Conservation (phyloP, 2,329 filamentous ascomycete species). For the Sphaceloma murrayae region DNA sequence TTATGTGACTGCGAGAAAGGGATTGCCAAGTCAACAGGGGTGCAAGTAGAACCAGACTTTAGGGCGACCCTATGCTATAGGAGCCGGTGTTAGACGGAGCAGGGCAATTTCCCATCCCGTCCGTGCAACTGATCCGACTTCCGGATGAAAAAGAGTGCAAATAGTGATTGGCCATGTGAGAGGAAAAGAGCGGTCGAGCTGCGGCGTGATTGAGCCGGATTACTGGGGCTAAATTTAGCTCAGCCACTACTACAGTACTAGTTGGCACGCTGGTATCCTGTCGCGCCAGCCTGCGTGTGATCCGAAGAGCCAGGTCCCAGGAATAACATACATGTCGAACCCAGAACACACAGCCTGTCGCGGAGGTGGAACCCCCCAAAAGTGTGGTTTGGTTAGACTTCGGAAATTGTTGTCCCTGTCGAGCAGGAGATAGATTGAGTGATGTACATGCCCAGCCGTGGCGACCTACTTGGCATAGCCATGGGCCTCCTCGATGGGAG, state of each 20-base stretch:
- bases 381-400: not conserved
- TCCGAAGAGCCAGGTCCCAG: no score
- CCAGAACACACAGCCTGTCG: no score
- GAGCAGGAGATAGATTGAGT: no score
- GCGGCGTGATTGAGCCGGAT: constrained; percentile 6
- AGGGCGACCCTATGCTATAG: no score
- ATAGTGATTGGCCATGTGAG: constrained; percentile 3
- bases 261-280: not conserved
- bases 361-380: no score
- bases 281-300: no score
- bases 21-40: no score
- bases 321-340: no score
- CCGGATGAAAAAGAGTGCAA: constrained; percentile 4
- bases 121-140: constrained; percentile 5
- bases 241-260: not conserved
- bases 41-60: no score
- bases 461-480: constrained; percentile 5
- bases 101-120: constrained; percentile 9
- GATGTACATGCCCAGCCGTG: constrained; percentile 13
- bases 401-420: not conserved
- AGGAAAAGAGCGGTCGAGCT: constrained; percentile 6
- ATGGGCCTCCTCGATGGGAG: no score
- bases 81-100: constrained; percentile 5
- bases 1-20: no score
- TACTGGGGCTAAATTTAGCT: constrained; percentile 3